phyloP scores from a whole-genome alignment of 2,329 filamentous ascomycete genomes.

The Xylariaceae sp. region DNA sequence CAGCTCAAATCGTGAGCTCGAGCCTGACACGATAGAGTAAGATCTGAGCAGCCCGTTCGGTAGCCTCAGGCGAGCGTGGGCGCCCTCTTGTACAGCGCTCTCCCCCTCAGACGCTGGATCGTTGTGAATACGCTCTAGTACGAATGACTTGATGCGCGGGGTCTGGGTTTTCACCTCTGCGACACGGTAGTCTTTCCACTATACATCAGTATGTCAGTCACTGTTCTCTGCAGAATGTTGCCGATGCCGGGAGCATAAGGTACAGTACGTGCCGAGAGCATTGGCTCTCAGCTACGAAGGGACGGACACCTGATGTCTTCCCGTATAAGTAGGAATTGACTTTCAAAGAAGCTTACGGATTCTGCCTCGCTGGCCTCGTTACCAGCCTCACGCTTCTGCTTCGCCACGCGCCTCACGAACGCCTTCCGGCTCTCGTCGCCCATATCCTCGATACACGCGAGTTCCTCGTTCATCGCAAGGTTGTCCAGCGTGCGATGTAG shows the following conservation, averaged over 20 bases:
- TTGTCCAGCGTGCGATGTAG: constrained; percentile 52
- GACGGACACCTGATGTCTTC: too few relatives aligned
- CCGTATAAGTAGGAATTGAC: too few relatives aligned
- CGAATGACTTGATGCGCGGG: constrained; percentile 43
- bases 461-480: constrained; percentile 45
- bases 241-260: too few relatives aligned
- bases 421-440: constrained; percentile 43
- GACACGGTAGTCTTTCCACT: constrained; percentile 46
- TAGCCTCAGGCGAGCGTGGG: constrained; percentile 54
- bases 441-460: constrained; percentile 47
- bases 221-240: too few relatives aligned
- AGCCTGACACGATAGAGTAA: constrained; percentile 57
- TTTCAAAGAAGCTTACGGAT: too few relatives aligned
- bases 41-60: constrained; percentile 52
- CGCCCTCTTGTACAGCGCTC: constrained; percentile 36
- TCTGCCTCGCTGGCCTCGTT: constrained; percentile 4
- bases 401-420: constrained; percentile 47
- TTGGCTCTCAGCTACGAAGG: too few relatives aligned
- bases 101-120: constrained; percentile 14
- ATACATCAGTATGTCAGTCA: too few relatives aligned
- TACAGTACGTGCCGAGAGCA: too few relatives aligned
- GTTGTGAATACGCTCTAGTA: constrained; percentile 40
- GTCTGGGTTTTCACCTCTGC: constrained; percentile 49
- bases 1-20: constrained; percentile 48
- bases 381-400: constrained; percentile 20